Evolutionary conservation across 2,329 filamentous ascomycete species (phyloP), one percentile per base, ranked within the genome.

Genomic region (Trichoderma semiorbis): DNA sequence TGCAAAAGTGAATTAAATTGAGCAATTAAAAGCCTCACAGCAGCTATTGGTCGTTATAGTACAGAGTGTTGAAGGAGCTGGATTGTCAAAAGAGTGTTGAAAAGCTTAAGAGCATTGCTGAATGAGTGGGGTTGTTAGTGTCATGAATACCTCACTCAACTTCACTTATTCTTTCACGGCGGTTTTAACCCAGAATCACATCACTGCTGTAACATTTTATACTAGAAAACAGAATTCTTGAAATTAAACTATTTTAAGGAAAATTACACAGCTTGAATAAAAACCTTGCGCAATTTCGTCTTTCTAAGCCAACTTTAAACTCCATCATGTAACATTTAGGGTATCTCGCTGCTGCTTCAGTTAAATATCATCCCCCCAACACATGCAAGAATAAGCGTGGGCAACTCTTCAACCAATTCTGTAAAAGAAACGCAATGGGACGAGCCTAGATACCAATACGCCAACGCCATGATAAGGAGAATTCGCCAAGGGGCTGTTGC

Each of bases 261-360:
- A 30, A 67, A 6, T 43, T 16, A 50, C 28, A 61, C 12, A 50
- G 8, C 21, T 60, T 34, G 8, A 16, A n/a, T 24, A 28, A n/a
- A 62, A 36, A 21, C 16, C 1, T 28, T 61, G 53, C 7, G 39
- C 36, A 26, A 7, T 26, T 16, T 36, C 39, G 21, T 32, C 28
- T 62, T 66, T 62, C 21, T 50, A 62, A n/a, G 30, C 57, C 26
- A 36, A 8, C 28, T 53, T 61, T 60, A n/a, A 43, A 60, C 34
- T 68, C 64, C 55, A 55, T 16, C n/a, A 34, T 47, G 60, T 55
- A 55, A 57, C 53, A 64, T 65, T 64, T 50, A 65, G 71, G 75
- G 75, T 76, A 76, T 75, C 74, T 76, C 72, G 30, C 57, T 72
- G 70, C 32, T 71, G 36, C 55, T 43, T 71, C 66, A 55, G 53